Conservation (phyloP, 2,329 filamentous ascomycete genomes). For the Penicillium oxalicum region DNA sequence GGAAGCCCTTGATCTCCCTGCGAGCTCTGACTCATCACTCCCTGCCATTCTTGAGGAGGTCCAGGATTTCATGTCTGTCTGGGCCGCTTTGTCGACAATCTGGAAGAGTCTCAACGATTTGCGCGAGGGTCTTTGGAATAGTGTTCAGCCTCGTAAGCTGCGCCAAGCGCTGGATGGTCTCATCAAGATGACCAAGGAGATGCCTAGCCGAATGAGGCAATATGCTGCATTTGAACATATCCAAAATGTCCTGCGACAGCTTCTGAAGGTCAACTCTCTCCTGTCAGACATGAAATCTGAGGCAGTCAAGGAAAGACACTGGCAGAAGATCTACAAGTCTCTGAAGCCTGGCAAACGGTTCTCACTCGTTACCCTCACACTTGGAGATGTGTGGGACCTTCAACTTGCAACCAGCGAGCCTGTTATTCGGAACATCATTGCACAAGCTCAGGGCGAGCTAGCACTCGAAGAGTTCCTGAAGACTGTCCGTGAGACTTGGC, state of each 20-base stretch:
- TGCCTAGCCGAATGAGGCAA: constrained; percentile 98
- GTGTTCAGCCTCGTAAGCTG: constrained; percentile 89
- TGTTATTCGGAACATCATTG: constrained; percentile 86
- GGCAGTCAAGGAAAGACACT: constrained; percentile 91
- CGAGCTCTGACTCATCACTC: constrained; percentile 72
- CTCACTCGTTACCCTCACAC: constrained; percentile 85
- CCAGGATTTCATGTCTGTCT: constrained; percentile 97
- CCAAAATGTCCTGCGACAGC: constrained; percentile 78
- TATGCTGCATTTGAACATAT: constrained; percentile 99
- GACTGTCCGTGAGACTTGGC: constrained; percentile 94
- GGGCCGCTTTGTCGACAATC: constrained; percentile 90
- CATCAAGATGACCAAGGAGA: constrained; percentile 97
- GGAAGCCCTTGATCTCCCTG: constrained; percentile 85
- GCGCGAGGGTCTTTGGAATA: constrained; percentile 87
- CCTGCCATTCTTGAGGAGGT: constrained; percentile 88
- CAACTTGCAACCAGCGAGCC: constrained; percentile 81
- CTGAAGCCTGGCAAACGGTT: constrained; percentile 90
- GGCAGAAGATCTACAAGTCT: constrained; percentile 96
- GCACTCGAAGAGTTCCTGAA: constrained; percentile 95
- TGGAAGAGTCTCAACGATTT: constrained; percentile 96
- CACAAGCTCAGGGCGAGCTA: constrained; percentile 96
- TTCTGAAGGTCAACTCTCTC: constrained; percentile 85
- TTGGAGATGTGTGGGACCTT: constrained; percentile 98
- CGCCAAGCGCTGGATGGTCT: constrained; percentile 81
- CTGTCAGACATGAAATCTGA: constrained; percentile 91